Percentiles rank a stretch among this genome's conserved stretches.
phyloP scores from a whole-genome alignment of 2,329 filamentous ascomycete genomes.

The Phyllosticta citriasiana region DNA sequence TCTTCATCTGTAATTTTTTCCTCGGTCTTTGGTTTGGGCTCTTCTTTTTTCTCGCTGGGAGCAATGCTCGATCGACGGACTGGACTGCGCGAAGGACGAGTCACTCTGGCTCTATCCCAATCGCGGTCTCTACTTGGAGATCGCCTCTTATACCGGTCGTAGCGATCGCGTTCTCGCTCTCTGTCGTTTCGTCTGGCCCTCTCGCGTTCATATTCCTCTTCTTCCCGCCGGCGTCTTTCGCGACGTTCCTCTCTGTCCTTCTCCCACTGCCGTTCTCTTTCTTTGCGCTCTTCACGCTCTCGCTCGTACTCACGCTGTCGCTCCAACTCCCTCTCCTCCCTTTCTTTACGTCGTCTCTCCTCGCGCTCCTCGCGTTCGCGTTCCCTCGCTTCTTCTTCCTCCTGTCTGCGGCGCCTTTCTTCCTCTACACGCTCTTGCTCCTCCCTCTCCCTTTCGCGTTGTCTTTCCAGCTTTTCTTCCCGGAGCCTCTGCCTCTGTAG shows the following conservation, averaged over 20 bases:
- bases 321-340: slow-evolving; percentile 31
- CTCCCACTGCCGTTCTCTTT: slow-evolving; percentile 27
- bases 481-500: slow-evolving; percentile 52
- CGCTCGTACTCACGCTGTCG: slow-evolving; percentile 39
- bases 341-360: slow-evolving; percentile 30
- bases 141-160: slow-evolving; percentile 1
- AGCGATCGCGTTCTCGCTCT: slow-evolving; percentile 20
- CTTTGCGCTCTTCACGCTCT: slow-evolving; percentile 38
- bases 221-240: slow-evolving; percentile 28
- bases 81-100: slow-evolving; percentile 11
- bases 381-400: slow-evolving; percentile 34
- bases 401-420: slow-evolving; percentile 40
- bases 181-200: slow-evolving; percentile 19
- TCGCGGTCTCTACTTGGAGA: slow-evolving; percentile 7
- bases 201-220: slow-evolving; percentile 42
- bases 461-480: slow-evolving; percentile 49
- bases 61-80: slow-evolving; percentile 6
- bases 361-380: slow-evolving; percentile 19
- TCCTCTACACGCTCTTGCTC: slow-evolving; percentile 47
- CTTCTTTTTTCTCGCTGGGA: slow-evolving; percentile 7
- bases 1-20: slow-evolving; percentile 25
- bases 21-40: slow-evolving; percentile 18
- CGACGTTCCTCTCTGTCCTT: slow-evolving; percentile 10
- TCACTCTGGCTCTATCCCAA: slow-evolving; percentile 13
- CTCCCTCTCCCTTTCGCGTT: slow-evolving; percentile 43